Evolutionary conservation across 2,329 filamentous ascomycete species (phyloP).

Genomic region (Cladophialophora chaetospira): DNA sequence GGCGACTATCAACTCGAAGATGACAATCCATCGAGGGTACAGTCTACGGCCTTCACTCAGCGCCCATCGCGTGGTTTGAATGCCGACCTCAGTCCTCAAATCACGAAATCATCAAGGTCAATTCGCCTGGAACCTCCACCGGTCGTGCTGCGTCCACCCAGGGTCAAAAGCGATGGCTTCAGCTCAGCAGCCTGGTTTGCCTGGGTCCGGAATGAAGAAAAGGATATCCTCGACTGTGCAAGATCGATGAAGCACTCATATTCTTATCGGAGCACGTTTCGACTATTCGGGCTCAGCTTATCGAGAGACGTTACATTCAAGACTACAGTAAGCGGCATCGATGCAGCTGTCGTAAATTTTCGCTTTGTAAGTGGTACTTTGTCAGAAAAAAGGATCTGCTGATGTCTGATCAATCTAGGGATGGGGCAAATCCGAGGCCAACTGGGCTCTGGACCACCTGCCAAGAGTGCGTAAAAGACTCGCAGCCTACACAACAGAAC

Average conservation of each 20-base stretch:
- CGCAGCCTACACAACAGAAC: background rate
- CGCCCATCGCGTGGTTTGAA: background rate
- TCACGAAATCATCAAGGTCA: slow-evolving; percentile 10
- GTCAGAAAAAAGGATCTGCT: background rate
- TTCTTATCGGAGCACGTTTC: slow-evolving; percentile 11
- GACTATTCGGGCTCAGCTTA: slow-evolving; percentile 12
- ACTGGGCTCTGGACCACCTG: slow-evolving; percentile 8
- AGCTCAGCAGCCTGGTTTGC: slow-evolving; percentile 12
- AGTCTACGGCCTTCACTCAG: background rate
- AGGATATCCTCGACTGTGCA: slow-evolving; percentile 14
- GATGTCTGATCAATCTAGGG: slow-evolving; percentile 4
- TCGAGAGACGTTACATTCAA: slow-evolving; percentile 7
- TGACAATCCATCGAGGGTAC: background rate
- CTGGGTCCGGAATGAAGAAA: slow-evolving; percentile 17
- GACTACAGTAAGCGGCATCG: slow-evolving; percentile 9
- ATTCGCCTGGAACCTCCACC: slow-evolving; percentile 17
- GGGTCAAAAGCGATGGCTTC: slow-evolving; percentile 16
- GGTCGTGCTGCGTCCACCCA: slow-evolving; percentile 18
- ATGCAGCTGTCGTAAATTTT: slow-evolving; percentile 4
- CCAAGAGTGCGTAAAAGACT: slow-evolving; percentile 10
- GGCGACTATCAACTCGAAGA: too few species aligned
- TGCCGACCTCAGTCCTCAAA: slow-evolving; percentile 2
- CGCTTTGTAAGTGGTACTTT: slow-evolving; percentile 7
- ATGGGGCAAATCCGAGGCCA: slow-evolving; percentile 15
- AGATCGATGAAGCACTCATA: slow-evolving; percentile 14